A percentile compares a stretch with the other conserved stretches of the same genome.
Conservation (phyloP, 2,329 filamentous ascomycete species). For the Ramularia collo-cygni region DNA sequence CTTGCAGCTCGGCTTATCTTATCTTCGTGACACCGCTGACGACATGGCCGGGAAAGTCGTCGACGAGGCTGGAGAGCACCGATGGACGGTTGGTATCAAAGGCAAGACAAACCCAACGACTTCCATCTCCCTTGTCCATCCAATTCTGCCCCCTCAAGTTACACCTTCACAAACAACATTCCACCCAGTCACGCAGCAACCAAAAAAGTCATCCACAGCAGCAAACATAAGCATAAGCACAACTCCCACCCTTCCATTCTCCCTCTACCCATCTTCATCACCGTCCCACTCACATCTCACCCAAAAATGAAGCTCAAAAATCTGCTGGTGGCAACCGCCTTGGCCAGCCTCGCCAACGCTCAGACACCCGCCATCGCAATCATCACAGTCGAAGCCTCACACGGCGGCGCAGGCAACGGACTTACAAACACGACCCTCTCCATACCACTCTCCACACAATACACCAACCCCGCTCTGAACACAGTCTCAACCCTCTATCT, state of each 20-base stretch:
- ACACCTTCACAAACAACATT: neutral
- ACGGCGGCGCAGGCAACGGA: constrained; percentile 21
- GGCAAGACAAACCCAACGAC: too few relatives aligned
- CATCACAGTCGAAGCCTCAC: constrained; percentile 19
- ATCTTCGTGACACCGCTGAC: too few relatives aligned
- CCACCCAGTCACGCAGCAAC: neutral
- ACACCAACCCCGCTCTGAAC: constrained; percentile 19
- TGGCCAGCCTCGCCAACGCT: constrained; percentile 8
- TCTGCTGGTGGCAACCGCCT: neutral
- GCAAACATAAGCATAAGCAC: neutral
- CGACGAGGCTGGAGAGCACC: too few relatives aligned
- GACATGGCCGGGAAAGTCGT: too few relatives aligned
- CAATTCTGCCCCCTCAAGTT: neutral
- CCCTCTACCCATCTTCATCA: neutral
- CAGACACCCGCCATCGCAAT: constrained; percentile 15
- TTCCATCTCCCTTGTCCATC: too few relatives aligned
- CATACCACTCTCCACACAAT: constrained; percentile 18
- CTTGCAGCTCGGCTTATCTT: too few relatives aligned
- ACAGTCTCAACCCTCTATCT: constrained; percentile 22
- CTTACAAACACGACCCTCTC: constrained; percentile 23
- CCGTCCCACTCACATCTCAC: neutral
- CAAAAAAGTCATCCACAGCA: neutral
- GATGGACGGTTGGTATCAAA: too few relatives aligned
- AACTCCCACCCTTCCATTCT: neutral
- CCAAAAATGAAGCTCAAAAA: constrained; percentile 9